Percentiles rank a stretch among this genome's conserved stretches.
Evolutionary conservation across 805 yeast species (phyloP).

Genomic region (Tetrapisispora fleetii): DNA sequence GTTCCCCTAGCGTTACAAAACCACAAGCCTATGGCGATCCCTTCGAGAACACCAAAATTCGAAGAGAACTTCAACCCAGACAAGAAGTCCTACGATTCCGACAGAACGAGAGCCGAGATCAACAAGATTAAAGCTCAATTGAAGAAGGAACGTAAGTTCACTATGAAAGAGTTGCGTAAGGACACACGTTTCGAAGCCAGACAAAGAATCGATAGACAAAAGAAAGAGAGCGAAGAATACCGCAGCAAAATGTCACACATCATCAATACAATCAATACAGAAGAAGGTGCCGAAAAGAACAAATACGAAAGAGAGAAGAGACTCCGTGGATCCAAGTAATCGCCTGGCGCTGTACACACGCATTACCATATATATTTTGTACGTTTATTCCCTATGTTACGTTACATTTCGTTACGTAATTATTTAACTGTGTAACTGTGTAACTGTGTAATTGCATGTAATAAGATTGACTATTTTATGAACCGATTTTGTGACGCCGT

Average conservation of each 20-base stretch:
- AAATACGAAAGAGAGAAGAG: constrained; percentile 81
- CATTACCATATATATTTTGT: not conserved
- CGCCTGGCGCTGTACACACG: not conserved
- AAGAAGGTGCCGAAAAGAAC: constrained; percentile 92
- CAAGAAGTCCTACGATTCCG: constrained; percentile 81
- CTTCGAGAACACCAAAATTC: constrained; percentile 79
- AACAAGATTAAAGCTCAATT: constrained; percentile 73
- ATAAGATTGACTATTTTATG: too few species aligned
- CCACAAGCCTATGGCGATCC: constrained; percentile 77
- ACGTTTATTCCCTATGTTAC: too few species aligned
- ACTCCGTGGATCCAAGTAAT: constrained; percentile 39
- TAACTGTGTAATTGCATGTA: too few species aligned
- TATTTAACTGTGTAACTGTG: too few species aligned
- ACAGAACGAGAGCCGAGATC: constrained; percentile 71
- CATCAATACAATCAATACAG: constrained; percentile 78
- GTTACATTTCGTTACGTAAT: too few species aligned
- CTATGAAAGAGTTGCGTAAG: constrained; percentile 81
- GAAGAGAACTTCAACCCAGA: constrained; percentile 96
- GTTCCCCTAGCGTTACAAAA: constrained; percentile 71
- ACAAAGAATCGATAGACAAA: constrained; percentile 72
- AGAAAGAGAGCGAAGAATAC: constrained; percentile 62
- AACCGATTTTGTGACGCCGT: too few species aligned
- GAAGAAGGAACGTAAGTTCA: constrained; percentile 85
- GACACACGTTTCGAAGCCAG: constrained; percentile 82
- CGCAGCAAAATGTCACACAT: constrained; percentile 85